Base-by-base conservation (phyloP, 148 eudicot species). In the Hydrangea macrophylla region DNA sequence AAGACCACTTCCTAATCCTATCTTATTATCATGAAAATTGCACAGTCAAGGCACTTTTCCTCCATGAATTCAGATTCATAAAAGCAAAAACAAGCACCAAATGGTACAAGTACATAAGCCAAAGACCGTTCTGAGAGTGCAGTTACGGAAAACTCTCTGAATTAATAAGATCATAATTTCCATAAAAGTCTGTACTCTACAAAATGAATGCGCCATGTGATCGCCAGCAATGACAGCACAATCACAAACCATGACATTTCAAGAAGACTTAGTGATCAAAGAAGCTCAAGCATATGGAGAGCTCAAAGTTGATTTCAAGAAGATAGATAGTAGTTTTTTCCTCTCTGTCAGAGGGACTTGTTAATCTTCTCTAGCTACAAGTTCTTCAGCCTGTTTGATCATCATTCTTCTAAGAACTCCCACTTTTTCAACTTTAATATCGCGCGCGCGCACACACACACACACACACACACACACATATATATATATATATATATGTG, bases 251-350 rank as follows among this genome's bases (percentile, higher is more conserved):
- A 13, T 15, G 27, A 20, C 32, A 66, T 32, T 53, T 33, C 22
- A 23, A 32, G 8, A 66, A 12, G 13, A 9, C 15, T 42, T 13
- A 42, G 50, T 42, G 40, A 30, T 10, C 69, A 65, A 51, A 64
- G 55, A 8, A 64, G 56, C 37, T 64, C 56, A 4, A 64, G 55
- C 69, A 30, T 22, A 28, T 27, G 67, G 31, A 23, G 12, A 40
- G 45, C 45, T 9, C n/a, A 3, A 40, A 40, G 7, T 3, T 7
- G 45, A 40, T 40, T 4, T 27, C 36, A 63, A 42, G 27, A 15
- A 7, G n/a, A n/a, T n/a, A n/a, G n/a, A n/a, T n/a, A 56, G 58
- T 26, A 9, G 20, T 37, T 5, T 9, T 40, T 40, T 32, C 53
- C 1, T n/a, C 1, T 40, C 12, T 40, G 45, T 40, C 8, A 35